Evolutionary conservation across 2,329 filamentous ascomycete genomes (phyloP), one percentile per base, ranked within the genome.

Genomic region (Dissoconium aciculare): DNA sequence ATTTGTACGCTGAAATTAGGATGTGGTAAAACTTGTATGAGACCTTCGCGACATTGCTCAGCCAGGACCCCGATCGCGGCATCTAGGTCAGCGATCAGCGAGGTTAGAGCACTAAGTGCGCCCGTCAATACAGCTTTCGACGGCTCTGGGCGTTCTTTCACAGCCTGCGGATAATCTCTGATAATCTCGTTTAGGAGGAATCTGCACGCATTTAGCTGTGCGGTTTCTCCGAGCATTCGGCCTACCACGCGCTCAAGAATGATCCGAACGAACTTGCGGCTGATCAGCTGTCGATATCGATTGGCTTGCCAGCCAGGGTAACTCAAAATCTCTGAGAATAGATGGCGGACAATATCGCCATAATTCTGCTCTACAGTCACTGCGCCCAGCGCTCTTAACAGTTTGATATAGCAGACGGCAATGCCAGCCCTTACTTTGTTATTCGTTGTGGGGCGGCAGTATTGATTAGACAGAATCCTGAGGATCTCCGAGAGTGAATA

Each of bases 1-100:
- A 95, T 74, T 50, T 98, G 89, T 2, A 98, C 89, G 4, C 84
- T 89, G 55, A 95, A 95, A 56, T 83, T 94, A 1, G 85, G 83
- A 55, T 98, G 89, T 45, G 92, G 82, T 15, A 95, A 63, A 4
- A 93, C 81, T 52, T 94, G 84, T 23, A 95, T 63, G 17, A 98
- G 61, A 3, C 79, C 79, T 53, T 98, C 89, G 29, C 87, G 72
- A 51, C 83, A 92, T 10, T 67, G 53, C 40, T 98, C 91, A 5
- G 83, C 79, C 44, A 94, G 74, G 31, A 63, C 64, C 38, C 75
- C 80, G 17, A 81, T 70, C 2, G 85, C 85, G 12, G 87, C 87
- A 3, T 85, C 87, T 3, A 98, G 65, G 0, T 72, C 78, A 24
- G 67, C 64, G 37, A 94, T 78, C 17, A 98, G 62, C 3, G 82